Evolutionary conservation across 495 filamentous ascomycete genomes (phyloP).

Genomic region (Hypoxylon lienhwacheense): DNA sequence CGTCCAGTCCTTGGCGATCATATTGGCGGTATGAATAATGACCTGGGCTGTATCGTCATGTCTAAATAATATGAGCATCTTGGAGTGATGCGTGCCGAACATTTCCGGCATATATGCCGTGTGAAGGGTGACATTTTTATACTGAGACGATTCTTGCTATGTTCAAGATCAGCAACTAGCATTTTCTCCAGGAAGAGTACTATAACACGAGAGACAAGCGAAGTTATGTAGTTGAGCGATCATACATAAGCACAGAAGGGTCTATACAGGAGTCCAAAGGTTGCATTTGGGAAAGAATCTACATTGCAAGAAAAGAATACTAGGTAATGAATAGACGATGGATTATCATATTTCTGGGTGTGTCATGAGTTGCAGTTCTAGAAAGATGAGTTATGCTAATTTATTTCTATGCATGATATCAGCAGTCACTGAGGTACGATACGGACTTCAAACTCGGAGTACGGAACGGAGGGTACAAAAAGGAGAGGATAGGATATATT

Average conservation of each 20-base stretch:
- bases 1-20: constrained; percentile 81
- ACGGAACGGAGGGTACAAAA: neutral
- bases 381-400: neutral
- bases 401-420: neutral
- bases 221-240: no score
- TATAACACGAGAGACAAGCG: no score
- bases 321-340: neutral
- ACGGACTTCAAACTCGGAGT: neutral
- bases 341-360: neutral
- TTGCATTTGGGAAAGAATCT: no score
- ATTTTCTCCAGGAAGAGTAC: neutral
- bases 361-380: neutral
- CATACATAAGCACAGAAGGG: no score
- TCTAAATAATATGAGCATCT: constrained; percentile 82
- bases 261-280: no score
- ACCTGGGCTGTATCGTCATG: constrained; percentile 78
- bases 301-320: neutral
- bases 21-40: constrained; percentile 87
- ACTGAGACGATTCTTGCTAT: constrained; percentile 59
- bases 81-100: constrained; percentile 80
- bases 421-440: neutral
- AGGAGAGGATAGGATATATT: constrained; percentile 20
- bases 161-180: constrained; percentile 10
- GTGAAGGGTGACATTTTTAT: constrained; percentile 69
- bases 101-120: constrained; percentile 80